These are phyloP conservation scores for Candida arabinofermentans DNA, from an alignment of 805 yeast species.

Conservation along the genomic window DNA sequence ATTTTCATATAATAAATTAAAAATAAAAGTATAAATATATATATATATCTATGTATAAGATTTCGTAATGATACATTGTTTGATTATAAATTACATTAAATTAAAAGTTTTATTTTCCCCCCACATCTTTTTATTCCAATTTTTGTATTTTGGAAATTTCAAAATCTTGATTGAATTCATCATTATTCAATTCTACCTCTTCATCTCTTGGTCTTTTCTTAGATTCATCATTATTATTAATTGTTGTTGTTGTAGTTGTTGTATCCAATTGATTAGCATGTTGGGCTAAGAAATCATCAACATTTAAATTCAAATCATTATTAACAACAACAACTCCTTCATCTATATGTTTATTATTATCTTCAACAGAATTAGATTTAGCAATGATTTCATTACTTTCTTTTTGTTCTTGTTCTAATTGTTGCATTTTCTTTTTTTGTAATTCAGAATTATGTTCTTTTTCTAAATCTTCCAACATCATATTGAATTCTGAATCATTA, in stretches of 20 bases:
- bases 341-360: not conserved
- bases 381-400: not conserved
- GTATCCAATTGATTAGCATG: slow-evolving; percentile 12
- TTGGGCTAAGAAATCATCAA: slow-evolving; percentile 21
- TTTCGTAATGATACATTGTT: not conserved
- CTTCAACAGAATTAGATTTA: not conserved
- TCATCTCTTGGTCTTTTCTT: not conserved
- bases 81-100: no score
- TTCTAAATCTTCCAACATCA: slow-evolving; percentile 21
- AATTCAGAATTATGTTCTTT: slow-evolving; percentile 15
- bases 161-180: slow-evolving; percentile 3
- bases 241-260: no score
- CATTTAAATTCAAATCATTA: not conserved
- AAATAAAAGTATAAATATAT: not conserved
- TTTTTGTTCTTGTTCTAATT: not conserved
- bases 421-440: not conserved
- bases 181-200: slow-evolving; percentile 1
- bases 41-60: not conserved
- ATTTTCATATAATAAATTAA: not conserved
- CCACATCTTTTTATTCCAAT: not conserved
- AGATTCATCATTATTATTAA: not conserved
- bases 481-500: slow-evolving; percentile 19
- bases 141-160: slow-evolving; percentile 7
- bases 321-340: not conserved
- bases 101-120: no score